Base-by-base conservation (phyloP, 2,329 filamentous ascomycete species). In the Trichoderma harzianum region DNA sequence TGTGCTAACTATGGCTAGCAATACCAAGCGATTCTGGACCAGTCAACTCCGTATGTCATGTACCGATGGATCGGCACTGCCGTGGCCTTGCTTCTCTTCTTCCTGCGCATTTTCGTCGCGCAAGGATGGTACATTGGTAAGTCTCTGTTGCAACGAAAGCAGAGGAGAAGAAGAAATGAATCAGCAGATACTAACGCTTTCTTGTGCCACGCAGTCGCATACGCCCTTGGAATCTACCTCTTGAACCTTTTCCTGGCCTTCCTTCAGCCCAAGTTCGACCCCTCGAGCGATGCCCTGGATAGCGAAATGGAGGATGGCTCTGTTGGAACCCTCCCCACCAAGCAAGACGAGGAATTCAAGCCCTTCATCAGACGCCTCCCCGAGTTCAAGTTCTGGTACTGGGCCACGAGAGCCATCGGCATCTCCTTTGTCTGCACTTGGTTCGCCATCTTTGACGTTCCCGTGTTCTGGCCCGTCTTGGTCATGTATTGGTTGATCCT, bases 371-470 rank as follows among this genome's bases (percentile, higher is more conserved):
- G 96, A 79, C 90, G 96, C 73, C 90, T 99, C 28, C 96, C 96
- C 70, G 96, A 99, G 84, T 99, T 99, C 89, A 99, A 99, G 88
- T 99, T 99, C 87, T 99, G 96, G 96, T 94, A 98, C 85, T 92
- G 93, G 78, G 94, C 95, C 69, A 98, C 95, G 71, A 90, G 94
- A 79, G 95, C 95, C 70, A 89, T 98, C 77, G 80, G 86, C 75
- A 93, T 98, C 78, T 90, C 88, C 47, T 97, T 98, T 81, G 76
- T 91, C 74, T 98, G 95, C 89, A 94, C 91, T 77, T 98, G 94
- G 93, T 97, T 97, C 82, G 88, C 92, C 79, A 86, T 98, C 80
- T 99, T 98, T 84, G 94, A 99, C 83, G 90, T 99, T 76, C 96
- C 96, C 1, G 96, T 99, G 72, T 99, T 99, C 89, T 99, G 96